phyloP scores from a whole-genome alignment of 2,329 filamentous ascomycete species.

The Neobulgaria alba region DNA sequence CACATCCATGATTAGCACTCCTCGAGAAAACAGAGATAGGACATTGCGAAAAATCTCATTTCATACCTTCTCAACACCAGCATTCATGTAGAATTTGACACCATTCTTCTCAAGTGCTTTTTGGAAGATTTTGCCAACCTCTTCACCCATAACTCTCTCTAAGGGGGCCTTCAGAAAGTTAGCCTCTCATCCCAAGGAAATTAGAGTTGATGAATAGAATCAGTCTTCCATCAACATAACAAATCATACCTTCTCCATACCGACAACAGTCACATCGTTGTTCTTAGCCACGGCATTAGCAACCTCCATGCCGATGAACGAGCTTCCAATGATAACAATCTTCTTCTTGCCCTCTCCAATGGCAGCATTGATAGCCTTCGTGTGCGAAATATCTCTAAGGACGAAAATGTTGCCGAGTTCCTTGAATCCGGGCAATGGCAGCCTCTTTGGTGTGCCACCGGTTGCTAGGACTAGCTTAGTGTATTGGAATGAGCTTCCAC shows the following conservation, averaged over 20 bases:
- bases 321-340: constrained; percentile 83
- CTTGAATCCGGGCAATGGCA: constrained; percentile 81
- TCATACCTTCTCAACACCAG: constrained; percentile 56
- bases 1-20: neutral
- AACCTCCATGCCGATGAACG: constrained; percentile 98
- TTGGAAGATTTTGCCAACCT: constrained; percentile 76
- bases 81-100: constrained; percentile 78
- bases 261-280: constrained; percentile 79
- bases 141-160: constrained; percentile 73
- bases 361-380: constrained; percentile 66
- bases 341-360: constrained; percentile 84
- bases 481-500: constrained; percentile 64
- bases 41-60: neutral
- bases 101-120: constrained; percentile 74
- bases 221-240: too few relatives aligned
- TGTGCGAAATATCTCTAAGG: constrained; percentile 68
- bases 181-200: neutral
- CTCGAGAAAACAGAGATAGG: neutral
- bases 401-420: constrained; percentile 81
- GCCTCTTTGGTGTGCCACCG: constrained; percentile 65
- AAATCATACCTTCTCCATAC: constrained; percentile 81
- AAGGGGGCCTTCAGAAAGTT: constrained; percentile 43
- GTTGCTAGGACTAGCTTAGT: constrained; percentile 86
- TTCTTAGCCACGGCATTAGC: constrained; percentile 72
- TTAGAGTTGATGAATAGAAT: too few relatives aligned